These are phyloP conservation scores for Kregervanrija delftensis DNA, from an alignment of 805 yeast species.

Conservation along the genomic window DNA sequence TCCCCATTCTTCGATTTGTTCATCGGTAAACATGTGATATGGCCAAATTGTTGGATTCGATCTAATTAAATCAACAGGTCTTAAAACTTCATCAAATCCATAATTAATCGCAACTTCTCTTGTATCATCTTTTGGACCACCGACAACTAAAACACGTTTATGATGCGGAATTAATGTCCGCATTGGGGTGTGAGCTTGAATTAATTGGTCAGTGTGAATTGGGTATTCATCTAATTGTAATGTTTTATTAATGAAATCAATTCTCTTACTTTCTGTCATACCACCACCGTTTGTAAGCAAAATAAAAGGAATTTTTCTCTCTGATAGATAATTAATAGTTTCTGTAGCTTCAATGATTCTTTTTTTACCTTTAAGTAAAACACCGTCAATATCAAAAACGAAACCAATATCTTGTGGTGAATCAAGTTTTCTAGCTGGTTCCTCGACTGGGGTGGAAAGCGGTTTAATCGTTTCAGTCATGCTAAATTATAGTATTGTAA, in stretches of 20 bases:
- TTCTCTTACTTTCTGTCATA: constrained; percentile 53
- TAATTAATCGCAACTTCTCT: constrained; percentile 66
- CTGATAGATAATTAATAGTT: constrained; percentile 41
- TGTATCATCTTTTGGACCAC: constrained; percentile 74
- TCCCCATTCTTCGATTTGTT: constrained; percentile 38
- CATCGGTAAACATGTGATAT: constrained; percentile 46
- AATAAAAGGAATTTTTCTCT: constrained; percentile 62
- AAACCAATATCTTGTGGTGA: constrained; percentile 23
- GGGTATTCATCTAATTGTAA: constrained; percentile 32
- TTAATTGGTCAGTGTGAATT: constrained; percentile 56
- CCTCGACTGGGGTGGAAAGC: constrained; percentile 11
- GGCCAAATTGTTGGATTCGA: constrained; percentile 61
- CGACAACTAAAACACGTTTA: constrained; percentile 69
- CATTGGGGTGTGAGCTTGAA: constrained; percentile 87
- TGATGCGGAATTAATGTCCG: constrained; percentile 47
- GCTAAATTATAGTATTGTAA: not conserved
- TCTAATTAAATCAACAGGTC: constrained; percentile 64
- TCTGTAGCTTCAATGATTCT: constrained; percentile 60
- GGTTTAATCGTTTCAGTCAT: constrained; percentile 4
- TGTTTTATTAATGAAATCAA: constrained; percentile 38
- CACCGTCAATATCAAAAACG: constrained; percentile 71
- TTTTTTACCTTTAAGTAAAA: constrained; percentile 63
- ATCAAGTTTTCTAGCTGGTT: constrained; percentile 5
- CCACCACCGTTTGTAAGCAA: constrained; percentile 92
- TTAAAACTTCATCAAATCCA: constrained; percentile 71